Evolutionary conservation across 1,284 basidiomycete species (phyloP).

Genomic region (Ustilago shanxiensis): DNA sequence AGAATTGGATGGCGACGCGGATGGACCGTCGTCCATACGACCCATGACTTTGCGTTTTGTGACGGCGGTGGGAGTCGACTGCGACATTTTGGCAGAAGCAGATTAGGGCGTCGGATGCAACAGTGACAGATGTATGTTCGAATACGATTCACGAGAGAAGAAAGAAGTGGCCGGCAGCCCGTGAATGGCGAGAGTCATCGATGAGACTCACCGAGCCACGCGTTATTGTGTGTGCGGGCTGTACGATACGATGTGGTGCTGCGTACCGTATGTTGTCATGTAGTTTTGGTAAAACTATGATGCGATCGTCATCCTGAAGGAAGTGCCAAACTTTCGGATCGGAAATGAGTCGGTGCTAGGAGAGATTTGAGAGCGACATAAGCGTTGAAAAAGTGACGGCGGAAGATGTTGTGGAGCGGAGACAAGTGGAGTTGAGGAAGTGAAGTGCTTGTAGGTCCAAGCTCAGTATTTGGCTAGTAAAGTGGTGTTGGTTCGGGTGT

Average conservation of each 20-base stretch:
- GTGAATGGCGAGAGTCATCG: not conserved
- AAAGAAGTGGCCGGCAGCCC: not conserved
- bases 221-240: not conserved
- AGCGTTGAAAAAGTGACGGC: not conserved
- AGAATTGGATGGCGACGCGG: constrained; percentile 35
- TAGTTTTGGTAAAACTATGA: not conserved
- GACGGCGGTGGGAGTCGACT: constrained; percentile 37
- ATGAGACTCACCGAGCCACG: not conserved
- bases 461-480: not conserved
- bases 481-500: not conserved
- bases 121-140: no score
- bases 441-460: not conserved
- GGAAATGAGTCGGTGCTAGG: not conserved
- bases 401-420: not conserved
- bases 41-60: constrained; percentile 55
- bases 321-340: not conserved
- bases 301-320: not conserved
- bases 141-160: no score
- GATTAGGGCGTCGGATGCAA: no score
- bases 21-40: constrained; percentile 35
- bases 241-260: no score
- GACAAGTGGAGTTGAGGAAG: not conserved
- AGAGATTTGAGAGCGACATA: not conserved
- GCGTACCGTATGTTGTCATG: not conserved
- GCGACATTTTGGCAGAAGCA: constrained; percentile 24